A percentile compares a stretch with the other conserved stretches of the same genome.
Conservation (phyloP, 768 basidiomycete genomes). For the Lentinula lateritia region DNA sequence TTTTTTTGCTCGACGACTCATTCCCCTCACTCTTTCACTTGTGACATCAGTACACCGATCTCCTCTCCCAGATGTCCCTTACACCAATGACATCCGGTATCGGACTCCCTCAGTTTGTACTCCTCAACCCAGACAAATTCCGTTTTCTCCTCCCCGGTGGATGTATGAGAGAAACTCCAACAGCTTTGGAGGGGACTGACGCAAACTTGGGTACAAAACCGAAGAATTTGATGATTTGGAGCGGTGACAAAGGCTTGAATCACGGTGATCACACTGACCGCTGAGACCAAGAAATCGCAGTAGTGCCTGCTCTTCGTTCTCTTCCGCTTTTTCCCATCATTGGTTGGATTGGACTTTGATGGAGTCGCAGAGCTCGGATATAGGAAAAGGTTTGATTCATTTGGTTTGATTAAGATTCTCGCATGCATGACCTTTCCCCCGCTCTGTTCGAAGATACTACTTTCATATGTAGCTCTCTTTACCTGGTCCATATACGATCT, state of each 20-base stretch:
- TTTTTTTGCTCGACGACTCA: not conserved
- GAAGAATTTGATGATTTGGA: slow-evolving; percentile 4
- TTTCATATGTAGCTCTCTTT: not conserved
- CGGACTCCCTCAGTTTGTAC: slow-evolving; percentile 44
- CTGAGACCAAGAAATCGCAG: no score
- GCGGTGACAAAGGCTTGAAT: not conserved
- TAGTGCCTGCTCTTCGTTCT: no score
- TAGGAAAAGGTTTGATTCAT: no score
- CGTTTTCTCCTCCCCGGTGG: slow-evolving; percentile 52
- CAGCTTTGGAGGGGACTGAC: not conserved
- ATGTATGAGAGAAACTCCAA: slow-evolving; percentile 32
- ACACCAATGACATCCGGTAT: slow-evolving; percentile 50
- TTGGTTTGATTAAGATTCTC: not conserved
- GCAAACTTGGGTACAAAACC: not conserved
- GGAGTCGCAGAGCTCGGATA: no score
- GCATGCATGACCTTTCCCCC: not conserved
- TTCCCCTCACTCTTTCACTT: not conserved
- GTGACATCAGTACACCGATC: slow-evolving; percentile 38
- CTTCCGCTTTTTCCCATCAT: no score
- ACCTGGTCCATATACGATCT: not conserved
- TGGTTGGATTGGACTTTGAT: no score
- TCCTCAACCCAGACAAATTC: slow-evolving; percentile 45
- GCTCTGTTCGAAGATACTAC: not conserved
- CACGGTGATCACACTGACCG: no score
- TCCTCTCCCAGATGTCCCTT: slow-evolving; percentile 46